Evolutionary conservation across 768 basidiomycete genomes (phyloP), one percentile per base, ranked within the genome.

Genomic region (Mycena pura): DNA sequence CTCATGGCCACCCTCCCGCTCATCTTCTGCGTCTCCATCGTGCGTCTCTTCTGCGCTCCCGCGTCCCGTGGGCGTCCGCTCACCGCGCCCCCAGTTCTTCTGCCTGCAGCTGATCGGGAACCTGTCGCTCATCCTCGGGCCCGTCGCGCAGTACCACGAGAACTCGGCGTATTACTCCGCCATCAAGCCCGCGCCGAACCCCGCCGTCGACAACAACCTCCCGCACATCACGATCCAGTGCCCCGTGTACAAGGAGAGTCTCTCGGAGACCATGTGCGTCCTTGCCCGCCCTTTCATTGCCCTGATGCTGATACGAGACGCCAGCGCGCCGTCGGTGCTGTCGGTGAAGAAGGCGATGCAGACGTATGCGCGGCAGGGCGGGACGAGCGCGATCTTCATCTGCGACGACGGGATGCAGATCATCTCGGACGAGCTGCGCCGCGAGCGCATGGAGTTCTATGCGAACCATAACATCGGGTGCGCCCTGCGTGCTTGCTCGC

Each of bases 91-190:
- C 41, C 70, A 92, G 89, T 92, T 92, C 79, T 92, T 92, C 76
- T 87, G 86, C 51, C 78, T 89, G 19, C 89, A 91, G 68, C 84
- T 92, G 34, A 68, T 92, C 60, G 80, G 84, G 14, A 90, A 91
- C 67, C 45, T 92, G 24, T 83, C 82, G 19, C 83, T 89, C 67
- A 81, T 87, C 17, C 61, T 94, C 57, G 93, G 93, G n/a, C 93
- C 93, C 22, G 88, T 95, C 46, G 84, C 89, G 2, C 93, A 95
- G 66, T 92, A 88, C 67, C 87, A 91, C 67, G 87, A 93, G 64
- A 94, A 94, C 70, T 93, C 92, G 0, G 84, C 83, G 63, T 95
- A 86, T 73, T 95, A 91, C 72, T 92, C 90, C 7, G 91, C 91
- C 28, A 73, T 83, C 58, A 84, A 82, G 49, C 89, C 91, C 0